Evolutionary conservation across 805 yeast species (phyloP), one percentile per base, ranked within the genome.

Genomic region (Myxozyma geophila): DNA sequence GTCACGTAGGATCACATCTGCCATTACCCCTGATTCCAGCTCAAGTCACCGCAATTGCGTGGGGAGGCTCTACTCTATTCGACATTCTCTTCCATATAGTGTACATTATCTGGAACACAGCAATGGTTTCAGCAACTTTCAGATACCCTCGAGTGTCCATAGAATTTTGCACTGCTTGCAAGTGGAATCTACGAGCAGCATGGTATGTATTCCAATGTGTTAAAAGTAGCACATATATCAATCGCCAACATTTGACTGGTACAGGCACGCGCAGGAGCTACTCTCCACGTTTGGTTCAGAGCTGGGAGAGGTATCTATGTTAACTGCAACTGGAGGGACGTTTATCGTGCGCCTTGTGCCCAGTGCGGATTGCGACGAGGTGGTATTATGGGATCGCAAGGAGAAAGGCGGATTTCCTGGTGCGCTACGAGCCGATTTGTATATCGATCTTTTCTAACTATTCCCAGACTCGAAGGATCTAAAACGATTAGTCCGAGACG

Each of bases 101-200:
- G 15, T 19, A 17, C 52, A 10, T 28, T 7, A 28, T 8, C 49
- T 8, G 13, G 8, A 15, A 33, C 8, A 7, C 9, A 12, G 28
- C 35, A 28, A 54, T 54, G 52, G 21, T 41, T 23, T 21, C 51
- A 41, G 52, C 54, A 12, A 56, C 67, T 7, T 40, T 58, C 8
- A 47, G 65, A 21, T 85, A 80, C 63, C 95, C 96, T 1, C 78
- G 85, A 50, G 83, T 91, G 1, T 77, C 84, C 4, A 90, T 91
- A 48, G 81, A 83, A 68, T 91, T 87, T 76, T 91, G 97, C 73
- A 87, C 88, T 44, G 84, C 83, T 72, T 91, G 97, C 79, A 88
- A 88, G 71, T 91, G 97, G 97, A 88, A 89, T 70, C 82, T 90
- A 53, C 78, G 97, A 12, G 96, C 97, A 1, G 82, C 90, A 0